Percentiles rank a stretch among this genome's conserved stretches.
phyloP scores from a whole-genome alignment of 2,329 filamentous ascomycete species.

The Nigrospora sphaerica region DNA sequence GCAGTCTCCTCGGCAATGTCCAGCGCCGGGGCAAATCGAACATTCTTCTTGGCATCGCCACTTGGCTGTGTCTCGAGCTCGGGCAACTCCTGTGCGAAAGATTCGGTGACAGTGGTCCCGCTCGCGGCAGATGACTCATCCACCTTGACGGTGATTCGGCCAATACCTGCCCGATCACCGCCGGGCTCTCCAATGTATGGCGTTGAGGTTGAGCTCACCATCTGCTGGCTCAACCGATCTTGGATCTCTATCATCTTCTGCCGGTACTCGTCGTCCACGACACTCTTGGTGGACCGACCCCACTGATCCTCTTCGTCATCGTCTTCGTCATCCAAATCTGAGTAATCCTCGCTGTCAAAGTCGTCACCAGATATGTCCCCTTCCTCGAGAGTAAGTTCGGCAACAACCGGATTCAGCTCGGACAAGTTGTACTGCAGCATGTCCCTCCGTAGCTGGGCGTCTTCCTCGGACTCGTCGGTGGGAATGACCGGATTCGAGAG shows the following conservation, averaged over 20 bases:
- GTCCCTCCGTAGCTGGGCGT: conserved; percentile 71
- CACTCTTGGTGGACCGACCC: conserved; percentile 62
- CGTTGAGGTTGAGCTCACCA: not conserved
- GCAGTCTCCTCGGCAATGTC: conserved; percentile 14
- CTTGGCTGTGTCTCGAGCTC: conserved; percentile 12
- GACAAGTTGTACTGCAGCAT: conserved; percentile 88
- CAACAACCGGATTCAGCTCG: conserved; percentile 86
- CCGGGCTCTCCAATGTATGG: conserved; percentile 24
- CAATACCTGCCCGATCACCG: conserved; percentile 29
- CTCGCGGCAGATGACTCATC: conserved; percentile 10
- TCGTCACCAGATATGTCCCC: conserved; percentile 49
- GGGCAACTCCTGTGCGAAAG: not conserved
- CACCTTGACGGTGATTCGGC: conserved; percentile 27
- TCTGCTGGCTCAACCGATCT: conserved; percentile 46
- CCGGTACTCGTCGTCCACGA: conserved; percentile 68
- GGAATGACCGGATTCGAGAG: conserved; percentile 53
- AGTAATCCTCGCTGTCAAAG: conserved; percentile 38
- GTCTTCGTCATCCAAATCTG: conserved; percentile 46
- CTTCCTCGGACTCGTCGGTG: conserved; percentile 70
- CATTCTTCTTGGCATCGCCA: conserved; percentile 16
- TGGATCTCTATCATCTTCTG: conserved; percentile 82
- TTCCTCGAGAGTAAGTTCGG: conserved; percentile 80
- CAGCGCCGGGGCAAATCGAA: conserved; percentile 19
- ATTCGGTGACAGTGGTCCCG: not conserved
- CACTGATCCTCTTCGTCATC: conserved; percentile 60